These are phyloP conservation scores for Flaveria linearis DNA, from an alignment of 129 eudicot species.

Conservation along the genomic window DNA sequence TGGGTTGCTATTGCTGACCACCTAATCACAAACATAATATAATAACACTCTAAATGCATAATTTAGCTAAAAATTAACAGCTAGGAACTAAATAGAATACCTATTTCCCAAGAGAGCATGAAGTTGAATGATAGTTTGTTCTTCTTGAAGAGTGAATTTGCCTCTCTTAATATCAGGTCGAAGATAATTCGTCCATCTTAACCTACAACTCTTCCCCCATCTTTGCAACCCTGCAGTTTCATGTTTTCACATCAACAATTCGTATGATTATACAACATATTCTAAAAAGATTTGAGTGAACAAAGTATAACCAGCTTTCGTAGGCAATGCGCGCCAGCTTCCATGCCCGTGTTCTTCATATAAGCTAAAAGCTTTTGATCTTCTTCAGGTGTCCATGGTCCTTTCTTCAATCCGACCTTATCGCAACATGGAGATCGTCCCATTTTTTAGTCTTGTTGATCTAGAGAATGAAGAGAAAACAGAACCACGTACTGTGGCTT, in stretches of 20 bases:
- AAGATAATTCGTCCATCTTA: conserved; percentile 92
- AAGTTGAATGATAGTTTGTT: conserved; percentile 95
- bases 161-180: conserved; percentile 96
- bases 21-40: conserved; percentile 38
- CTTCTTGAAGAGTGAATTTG: conserved; percentile 85
- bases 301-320: conserved; percentile 71
- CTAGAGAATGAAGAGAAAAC: neutral
- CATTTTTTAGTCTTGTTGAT: conserved; percentile 33
- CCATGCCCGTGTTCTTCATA: conserved; percentile 94
- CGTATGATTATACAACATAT: neutral
- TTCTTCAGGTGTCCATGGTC: conserved; percentile 99
- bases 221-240: conserved; percentile 79
- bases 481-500: neutral
- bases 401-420: conserved; percentile 85
- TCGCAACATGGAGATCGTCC: conserved; percentile 94
- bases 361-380: conserved; percentile 85
- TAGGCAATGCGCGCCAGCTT: conserved; percentile 92
- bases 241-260: conserved; percentile 21
- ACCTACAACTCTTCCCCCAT: conserved; percentile 95
- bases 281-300: neutral
- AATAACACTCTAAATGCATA: conserved; percentile 4
- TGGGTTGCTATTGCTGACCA: conserved; percentile 91
- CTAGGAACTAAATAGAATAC: conserved; percentile 27
- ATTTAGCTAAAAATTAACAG: neutral
- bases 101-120: conserved; percentile 98